phyloP scores from a whole-genome alignment of 257 asterid genomes.

The Solanum lycopersicoides region DNA sequence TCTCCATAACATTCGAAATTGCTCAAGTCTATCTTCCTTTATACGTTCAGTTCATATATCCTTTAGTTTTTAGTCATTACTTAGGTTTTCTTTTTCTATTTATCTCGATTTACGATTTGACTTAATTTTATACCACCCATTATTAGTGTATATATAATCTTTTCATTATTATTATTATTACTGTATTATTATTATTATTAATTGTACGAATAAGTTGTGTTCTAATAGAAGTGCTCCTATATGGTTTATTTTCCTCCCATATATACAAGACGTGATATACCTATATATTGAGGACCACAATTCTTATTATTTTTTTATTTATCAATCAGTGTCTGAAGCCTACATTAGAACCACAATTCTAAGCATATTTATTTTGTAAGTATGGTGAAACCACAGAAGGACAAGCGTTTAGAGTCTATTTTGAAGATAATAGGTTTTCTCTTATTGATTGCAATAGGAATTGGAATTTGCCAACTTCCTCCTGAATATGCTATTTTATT shows the following conservation, averaged over 20 bases:
- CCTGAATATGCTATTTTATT: too few relatives aligned
- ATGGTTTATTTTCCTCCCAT: neutral
- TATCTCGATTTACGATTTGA: accelerated
- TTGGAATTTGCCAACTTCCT: too few relatives aligned
- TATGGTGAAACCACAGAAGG: neutral
- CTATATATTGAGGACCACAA: neutral
- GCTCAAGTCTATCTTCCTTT: neutral
- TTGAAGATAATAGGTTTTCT: neutral
- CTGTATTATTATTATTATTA: too few relatives aligned
- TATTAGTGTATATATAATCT: neutral
- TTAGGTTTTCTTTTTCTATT: accelerated
- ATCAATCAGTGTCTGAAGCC: accelerated
- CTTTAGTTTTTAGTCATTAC: too few relatives aligned
- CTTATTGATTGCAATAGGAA: neutral
- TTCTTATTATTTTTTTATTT: neutral
- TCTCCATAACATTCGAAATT: neutral
- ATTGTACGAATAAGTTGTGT: neutral
- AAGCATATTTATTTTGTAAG: neutral
- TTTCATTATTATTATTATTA: too few relatives aligned
- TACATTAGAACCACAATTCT: neutral
- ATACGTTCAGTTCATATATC: accelerated
- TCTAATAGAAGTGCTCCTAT: neutral
- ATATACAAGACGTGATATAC: neutral
- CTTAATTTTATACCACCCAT: neutral
- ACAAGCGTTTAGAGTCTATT: neutral